Evolutionary conservation across 805 yeast genomes (phyloP).

Genomic region (Candida schatavii): DNA sequence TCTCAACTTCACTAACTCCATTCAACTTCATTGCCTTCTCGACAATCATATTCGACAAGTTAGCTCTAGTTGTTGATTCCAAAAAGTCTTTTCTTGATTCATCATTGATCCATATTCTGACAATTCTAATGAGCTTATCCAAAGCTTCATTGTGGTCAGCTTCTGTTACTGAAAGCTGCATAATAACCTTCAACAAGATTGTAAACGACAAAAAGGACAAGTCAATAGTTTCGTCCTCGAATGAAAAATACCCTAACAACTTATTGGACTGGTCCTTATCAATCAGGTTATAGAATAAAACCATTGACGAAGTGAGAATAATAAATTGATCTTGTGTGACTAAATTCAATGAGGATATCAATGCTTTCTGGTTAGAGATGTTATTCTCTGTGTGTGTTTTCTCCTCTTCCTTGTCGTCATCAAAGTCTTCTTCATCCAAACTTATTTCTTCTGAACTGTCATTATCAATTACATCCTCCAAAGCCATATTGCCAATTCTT

Average conservation of each 20-base stretch:
- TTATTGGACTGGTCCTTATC: constrained; percentile 15
- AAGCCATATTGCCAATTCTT: neutral
- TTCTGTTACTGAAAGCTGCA: constrained; percentile 14
- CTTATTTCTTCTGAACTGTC: constrained; percentile 7
- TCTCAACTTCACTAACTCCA: constrained; percentile 18
- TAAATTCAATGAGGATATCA: constrained; percentile 30
- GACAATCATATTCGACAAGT: constrained; percentile 28
- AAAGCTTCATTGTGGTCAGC: constrained; percentile 21
- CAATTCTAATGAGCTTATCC: constrained; percentile 24
- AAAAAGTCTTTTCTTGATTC: constrained; percentile 15
- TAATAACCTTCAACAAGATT: constrained; percentile 22
- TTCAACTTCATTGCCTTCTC: constrained; percentile 30
- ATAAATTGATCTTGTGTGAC: constrained; percentile 33
- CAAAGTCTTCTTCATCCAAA: constrained; percentile 1
- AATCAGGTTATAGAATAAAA: constrained; percentile 18
- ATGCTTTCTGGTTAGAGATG: constrained; percentile 14
- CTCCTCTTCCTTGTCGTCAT: neutral
- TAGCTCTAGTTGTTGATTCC: constrained; percentile 21
- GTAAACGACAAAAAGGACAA: constrained; percentile 34
- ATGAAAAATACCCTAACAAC: constrained; percentile 24
- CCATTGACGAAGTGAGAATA: constrained; percentile 26
- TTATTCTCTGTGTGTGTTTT: constrained; percentile 2
- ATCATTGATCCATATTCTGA: constrained; percentile 31
- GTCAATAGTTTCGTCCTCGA: constrained; percentile 11
- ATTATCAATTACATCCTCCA: constrained; percentile 3